Evolutionary conservation across 441 rosid species (phyloP).

Genomic region (Flueggea neowawraea): DNA sequence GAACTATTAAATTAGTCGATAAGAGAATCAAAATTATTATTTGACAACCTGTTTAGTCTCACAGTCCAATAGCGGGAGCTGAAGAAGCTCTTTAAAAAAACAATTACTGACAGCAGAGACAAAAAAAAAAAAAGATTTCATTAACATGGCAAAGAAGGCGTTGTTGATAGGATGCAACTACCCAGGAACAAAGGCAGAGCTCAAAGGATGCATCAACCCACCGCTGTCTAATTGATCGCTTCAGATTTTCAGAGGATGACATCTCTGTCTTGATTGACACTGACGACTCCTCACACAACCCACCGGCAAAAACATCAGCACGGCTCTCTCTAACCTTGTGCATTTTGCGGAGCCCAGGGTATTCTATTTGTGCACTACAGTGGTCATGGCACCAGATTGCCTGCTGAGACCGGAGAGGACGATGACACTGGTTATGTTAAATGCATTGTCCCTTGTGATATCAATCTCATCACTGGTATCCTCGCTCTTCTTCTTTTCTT

Average conservation of each 20-base stretch:
- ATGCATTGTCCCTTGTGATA: slow-evolving; percentile 94
- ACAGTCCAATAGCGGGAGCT: not conserved
- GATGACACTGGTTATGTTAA: slow-evolving; percentile 96
- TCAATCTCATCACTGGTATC: slow-evolving; percentile 90
- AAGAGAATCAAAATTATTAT: too few species aligned
- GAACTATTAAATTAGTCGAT: too few species aligned
- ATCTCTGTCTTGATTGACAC: slow-evolving; percentile 73
- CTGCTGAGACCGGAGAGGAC: slow-evolving; percentile 96
- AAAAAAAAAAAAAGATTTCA: not conserved
- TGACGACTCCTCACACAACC: slow-evolving; percentile 61
- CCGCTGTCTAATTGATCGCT: slow-evolving; percentile 63
- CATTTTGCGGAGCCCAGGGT: slow-evolving; percentile 55
- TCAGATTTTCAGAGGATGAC: slow-evolving; percentile 64
- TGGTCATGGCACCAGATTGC: slow-evolving; percentile 93
- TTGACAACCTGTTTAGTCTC: too few species aligned
- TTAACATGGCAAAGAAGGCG: slow-evolving; percentile 63
- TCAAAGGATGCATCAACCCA: slow-evolving; percentile 86
- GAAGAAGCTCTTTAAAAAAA: not conserved
- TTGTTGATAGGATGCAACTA: slow-evolving; percentile 88
- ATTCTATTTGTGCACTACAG: slow-evolving; percentile 83
- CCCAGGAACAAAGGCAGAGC: slow-evolving; percentile 83
- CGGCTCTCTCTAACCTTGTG: slow-evolving; percentile 49
- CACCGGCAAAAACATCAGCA: slow-evolving; percentile 75
- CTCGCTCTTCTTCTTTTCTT: not conserved
- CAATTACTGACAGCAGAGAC: not conserved